A percentile compares a stretch with the other conserved stretches of the same genome.
These are phyloP conservation scores for Penicillium thymicola DNA, from an alignment of 2,329 filamentous ascomycete species.

Conservation along the genomic window DNA sequence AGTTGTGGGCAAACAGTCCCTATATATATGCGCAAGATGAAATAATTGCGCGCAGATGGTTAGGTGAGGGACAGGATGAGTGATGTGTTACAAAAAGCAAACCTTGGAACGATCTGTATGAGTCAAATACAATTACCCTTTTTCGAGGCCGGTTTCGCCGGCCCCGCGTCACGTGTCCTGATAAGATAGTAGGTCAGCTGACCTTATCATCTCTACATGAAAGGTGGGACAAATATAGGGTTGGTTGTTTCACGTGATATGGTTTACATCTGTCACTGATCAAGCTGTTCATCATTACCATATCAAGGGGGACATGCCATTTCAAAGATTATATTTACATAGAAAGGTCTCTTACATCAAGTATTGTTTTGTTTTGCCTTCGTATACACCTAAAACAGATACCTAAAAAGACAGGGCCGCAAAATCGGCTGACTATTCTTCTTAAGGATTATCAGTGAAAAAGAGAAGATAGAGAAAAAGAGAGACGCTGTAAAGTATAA, in stretches of 20 bases:
- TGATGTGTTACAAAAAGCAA: neutral
- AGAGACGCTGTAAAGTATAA: no score
- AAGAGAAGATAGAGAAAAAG: no score
- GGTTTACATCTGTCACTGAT: neutral
- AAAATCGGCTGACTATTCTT: no score
- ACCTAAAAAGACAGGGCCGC: no score
- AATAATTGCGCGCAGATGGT: neutral
- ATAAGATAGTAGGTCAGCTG: slow-evolving; percentile 13
- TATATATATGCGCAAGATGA: neutral
- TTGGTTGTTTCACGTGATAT: neutral
- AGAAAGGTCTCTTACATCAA: no score
- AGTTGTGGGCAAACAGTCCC: slow-evolving; percentile 5
- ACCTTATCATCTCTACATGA: neutral
- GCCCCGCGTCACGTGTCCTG: slow-evolving; percentile 17
- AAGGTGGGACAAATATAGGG: neutral
- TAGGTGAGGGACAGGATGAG: neutral
- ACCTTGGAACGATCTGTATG: slow-evolving; percentile 1
- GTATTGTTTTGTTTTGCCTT: no score
- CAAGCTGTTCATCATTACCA: no score
- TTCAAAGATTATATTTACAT: no score
- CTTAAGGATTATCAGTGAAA: no score
- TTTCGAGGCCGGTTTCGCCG: slow-evolving; percentile 11
- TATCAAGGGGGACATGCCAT: no score
- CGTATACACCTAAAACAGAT: no score
- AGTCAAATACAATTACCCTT: slow-evolving; percentile 16